A percentile compares a stretch with the other conserved stretches of the same genome.
Conservation (phyloP, 225 moss, liverwort and hornwort genomes). For the Polytrichum formosum region DNA sequence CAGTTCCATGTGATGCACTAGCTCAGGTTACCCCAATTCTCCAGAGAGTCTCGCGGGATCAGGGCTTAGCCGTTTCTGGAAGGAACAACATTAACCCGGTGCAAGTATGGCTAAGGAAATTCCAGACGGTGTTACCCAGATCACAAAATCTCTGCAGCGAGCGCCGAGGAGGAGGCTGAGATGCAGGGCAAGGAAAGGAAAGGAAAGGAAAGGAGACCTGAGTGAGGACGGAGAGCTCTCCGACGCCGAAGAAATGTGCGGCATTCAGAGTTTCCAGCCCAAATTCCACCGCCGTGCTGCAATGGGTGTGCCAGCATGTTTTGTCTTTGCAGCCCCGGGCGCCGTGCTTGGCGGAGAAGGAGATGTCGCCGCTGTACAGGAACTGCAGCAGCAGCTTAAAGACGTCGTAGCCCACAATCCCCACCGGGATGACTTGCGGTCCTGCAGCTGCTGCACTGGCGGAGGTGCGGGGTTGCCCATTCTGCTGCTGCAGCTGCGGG, state of each 20-base stretch:
- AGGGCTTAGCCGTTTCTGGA: not conserved
- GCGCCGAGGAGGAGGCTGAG: not conserved
- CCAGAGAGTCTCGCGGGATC: too few relatives aligned
- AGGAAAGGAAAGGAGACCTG: slow-evolving; percentile 9
- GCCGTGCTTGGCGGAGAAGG: slow-evolving; percentile 9
- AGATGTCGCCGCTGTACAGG: slow-evolving; percentile 19
- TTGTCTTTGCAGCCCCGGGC: slow-evolving; percentile 19
- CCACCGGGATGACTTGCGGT: slow-evolving; percentile 23
- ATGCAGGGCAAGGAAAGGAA: not conserved
- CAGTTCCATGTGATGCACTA: too few relatives aligned
- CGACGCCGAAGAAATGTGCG: slow-evolving; percentile 26
- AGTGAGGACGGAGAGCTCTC: slow-evolving; percentile 23
- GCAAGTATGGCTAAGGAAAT: not conserved
- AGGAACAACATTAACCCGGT: not conserved
- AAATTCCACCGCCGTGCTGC: slow-evolving; percentile 19
- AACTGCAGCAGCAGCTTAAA: slow-evolving; percentile 23
- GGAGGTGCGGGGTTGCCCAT: not conserved
- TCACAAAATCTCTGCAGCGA: not conserved
- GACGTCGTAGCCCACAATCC: slow-evolving; percentile 28
- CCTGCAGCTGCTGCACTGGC: not conserved
- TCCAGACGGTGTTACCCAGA: not conserved
- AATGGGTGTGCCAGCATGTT: slow-evolving; percentile 24
- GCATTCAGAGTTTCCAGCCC: slow-evolving; percentile 22
- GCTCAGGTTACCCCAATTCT: too few relatives aligned
- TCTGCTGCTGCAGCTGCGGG: not conserved